Evolutionary conservation across 2,329 filamentous ascomycete species (phyloP).

Genomic region (Cladosporium colombiae): DNA sequence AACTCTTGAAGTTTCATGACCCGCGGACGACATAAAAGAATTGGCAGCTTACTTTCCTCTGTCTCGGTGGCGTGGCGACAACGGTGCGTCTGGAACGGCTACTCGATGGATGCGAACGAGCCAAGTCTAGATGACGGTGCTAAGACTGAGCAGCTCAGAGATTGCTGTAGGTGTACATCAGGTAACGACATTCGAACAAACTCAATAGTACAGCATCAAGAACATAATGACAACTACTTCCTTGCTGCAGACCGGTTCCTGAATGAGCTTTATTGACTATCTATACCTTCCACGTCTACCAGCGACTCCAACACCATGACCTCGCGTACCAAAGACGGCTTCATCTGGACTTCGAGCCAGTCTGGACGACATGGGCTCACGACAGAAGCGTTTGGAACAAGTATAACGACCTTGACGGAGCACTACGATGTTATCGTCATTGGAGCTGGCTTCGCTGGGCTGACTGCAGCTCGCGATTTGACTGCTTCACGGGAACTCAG

Average conservation of each 20-base stretch:
- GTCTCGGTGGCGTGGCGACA: background rate
- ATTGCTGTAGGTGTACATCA: background rate
- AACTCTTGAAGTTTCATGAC: background rate
- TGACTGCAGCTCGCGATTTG: constrained; percentile 38
- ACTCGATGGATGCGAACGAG: background rate
- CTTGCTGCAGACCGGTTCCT: background rate
- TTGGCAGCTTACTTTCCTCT: background rate
- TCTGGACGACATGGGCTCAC: background rate
- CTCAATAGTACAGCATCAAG: background rate
- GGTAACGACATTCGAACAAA: background rate
- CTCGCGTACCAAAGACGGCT: background rate
- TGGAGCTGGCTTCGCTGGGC: constrained; percentile 43
- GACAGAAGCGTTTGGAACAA: background rate
- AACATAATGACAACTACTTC: background rate
- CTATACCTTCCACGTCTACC: background rate
- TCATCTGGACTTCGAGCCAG: background rate
- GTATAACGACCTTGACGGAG: background rate
- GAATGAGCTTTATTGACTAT: background rate
- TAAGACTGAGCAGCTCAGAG: background rate
- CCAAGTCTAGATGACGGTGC: background rate
- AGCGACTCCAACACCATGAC: background rate
- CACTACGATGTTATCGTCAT: constrained; percentile 42
- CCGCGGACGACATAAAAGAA: background rate
- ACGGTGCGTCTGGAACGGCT: background rate
- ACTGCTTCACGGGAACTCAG: constrained; percentile 35